phyloP scores from a whole-genome alignment of 192 early-diverging fungal genomes.

The Tieghemiomyces parasiticus region DNA sequence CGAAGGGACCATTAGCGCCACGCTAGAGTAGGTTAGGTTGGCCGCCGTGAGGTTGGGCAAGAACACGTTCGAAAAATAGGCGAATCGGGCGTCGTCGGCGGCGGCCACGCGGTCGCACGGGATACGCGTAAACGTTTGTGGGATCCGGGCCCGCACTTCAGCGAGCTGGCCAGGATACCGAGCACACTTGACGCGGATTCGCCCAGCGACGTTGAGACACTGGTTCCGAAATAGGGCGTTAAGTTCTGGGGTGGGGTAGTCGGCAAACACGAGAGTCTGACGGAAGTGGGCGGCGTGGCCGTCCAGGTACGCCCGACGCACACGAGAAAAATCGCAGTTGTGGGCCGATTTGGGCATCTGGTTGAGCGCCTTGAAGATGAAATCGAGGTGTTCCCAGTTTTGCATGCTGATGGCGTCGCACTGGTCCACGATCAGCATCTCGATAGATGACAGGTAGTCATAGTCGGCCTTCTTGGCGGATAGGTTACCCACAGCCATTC shows the following conservation, averaged over 20 bases:
- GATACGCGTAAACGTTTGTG: constrained; percentile 73
- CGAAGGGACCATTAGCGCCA: constrained; percentile 66
- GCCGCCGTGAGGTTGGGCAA: constrained; percentile 31
- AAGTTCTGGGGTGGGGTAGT: constrained; percentile 79
- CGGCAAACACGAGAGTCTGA: constrained; percentile 75
- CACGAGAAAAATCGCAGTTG: constrained; percentile 89
- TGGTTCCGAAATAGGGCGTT: constrained; percentile 69
- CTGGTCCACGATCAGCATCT: constrained; percentile 77
- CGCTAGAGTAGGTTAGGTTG: constrained; percentile 36
- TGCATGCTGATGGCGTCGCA: constrained; percentile 86
- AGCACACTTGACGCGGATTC: constrained; percentile 45
- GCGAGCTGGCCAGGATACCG: constrained; percentile 55
- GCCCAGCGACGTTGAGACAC: constrained; percentile 46
- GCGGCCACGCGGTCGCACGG: constrained; percentile 36
- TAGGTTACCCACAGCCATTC: constrained; percentile 62
- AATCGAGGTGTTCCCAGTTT: constrained; percentile 93
- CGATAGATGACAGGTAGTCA: constrained; percentile 89
- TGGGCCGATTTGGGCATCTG: constrained; percentile 79
- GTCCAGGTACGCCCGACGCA: constrained; percentile 76
- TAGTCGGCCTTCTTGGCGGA: constrained; percentile 33
- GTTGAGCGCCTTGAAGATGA: constrained; percentile 75
- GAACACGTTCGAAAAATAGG: constrained; percentile 62
- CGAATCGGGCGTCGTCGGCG: constrained; percentile 67
- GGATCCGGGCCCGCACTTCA: constrained; percentile 62
- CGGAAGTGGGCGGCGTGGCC: constrained; percentile 70